phyloP scores from a whole-genome alignment of 768 basidiomycete genomes.

The Termitomyces eurrhizus region DNA sequence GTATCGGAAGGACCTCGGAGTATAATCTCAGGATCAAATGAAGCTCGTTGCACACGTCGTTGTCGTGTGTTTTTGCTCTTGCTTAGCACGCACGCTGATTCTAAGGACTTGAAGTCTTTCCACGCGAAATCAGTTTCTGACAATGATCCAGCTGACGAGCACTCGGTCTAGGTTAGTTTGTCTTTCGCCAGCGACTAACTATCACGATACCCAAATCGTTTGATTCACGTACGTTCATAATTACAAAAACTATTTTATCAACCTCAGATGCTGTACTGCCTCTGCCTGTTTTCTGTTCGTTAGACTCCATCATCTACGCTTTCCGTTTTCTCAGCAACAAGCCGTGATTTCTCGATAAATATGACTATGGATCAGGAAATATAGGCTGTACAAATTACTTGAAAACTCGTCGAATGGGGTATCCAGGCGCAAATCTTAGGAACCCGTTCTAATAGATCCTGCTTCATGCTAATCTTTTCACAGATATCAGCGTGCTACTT shows the following conservation, averaged over 20 bases:
- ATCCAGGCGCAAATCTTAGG: conserved; percentile 32
- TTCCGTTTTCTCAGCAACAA: conserved; percentile 24
- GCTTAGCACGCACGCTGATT: not conserved
- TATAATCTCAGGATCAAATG: conserved; percentile 20
- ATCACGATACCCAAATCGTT: not conserved
- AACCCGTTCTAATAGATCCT: not conserved
- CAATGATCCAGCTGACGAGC: not conserved
- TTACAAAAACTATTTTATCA: conserved; percentile 22
- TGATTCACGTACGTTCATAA: not conserved
- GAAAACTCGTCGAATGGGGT: conserved; percentile 26
- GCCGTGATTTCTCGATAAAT: conserved; percentile 32
- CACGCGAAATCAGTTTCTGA: not conserved
- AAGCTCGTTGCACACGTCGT: not conserved
- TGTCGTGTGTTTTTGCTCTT: not conserved
- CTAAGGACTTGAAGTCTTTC: no score
- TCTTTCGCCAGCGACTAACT: not conserved
- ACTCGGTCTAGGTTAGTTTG: not conserved
- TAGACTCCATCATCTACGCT: not conserved
- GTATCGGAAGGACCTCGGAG: conserved; percentile 58
- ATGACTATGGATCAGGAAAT: conserved; percentile 30
- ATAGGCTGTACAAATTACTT: conserved; percentile 26
- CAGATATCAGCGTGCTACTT: conserved; percentile 26
- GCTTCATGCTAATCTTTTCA: not conserved
- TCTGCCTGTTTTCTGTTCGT: conserved; percentile 33
- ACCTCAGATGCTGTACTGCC: conserved; percentile 30